Conservation (phyloP, 805 yeast species). For the Candida maltosa region DNA sequence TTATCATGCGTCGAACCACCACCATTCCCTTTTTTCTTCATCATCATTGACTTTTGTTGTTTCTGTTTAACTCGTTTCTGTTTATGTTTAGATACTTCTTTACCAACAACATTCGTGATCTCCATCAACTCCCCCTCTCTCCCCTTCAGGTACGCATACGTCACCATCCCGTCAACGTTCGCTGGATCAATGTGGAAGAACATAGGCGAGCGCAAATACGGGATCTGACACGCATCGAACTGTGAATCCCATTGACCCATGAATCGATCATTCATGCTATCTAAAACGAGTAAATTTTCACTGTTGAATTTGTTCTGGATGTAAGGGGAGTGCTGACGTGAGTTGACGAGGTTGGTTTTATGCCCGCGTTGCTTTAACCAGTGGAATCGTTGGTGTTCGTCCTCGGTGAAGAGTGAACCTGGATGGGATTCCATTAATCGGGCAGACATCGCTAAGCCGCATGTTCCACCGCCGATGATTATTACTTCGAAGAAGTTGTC, state of each 20-base stretch:
- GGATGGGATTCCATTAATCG: conserved; percentile 42
- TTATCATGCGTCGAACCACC: conserved; percentile 18
- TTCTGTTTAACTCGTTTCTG: conserved; percentile 23
- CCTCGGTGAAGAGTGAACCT: conserved; percentile 43
- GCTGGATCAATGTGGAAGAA: conserved; percentile 46
- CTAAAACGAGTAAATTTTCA: conserved; percentile 34
- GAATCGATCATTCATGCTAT: conserved; percentile 28
- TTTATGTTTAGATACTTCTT: conserved; percentile 42
- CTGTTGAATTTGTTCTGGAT: conserved; percentile 15
- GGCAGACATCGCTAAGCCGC: conserved; percentile 40
- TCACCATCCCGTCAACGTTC: conserved; percentile 41
- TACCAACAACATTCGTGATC: conserved; percentile 42
- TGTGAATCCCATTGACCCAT: conserved; percentile 45
- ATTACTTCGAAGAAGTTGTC: conserved; percentile 31
- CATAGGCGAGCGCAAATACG: conserved; percentile 44
- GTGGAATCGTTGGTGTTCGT: conserved; percentile 45
- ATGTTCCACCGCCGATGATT: conserved; percentile 47
- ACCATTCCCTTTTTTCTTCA: conserved; percentile 10
- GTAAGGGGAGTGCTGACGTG: conserved; percentile 10
- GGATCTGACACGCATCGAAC: conserved; percentile 39
- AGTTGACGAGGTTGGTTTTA: conserved; percentile 21
- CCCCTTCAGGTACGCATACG: conserved; percentile 29
- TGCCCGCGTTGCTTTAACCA: conserved; percentile 36
- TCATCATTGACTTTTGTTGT: too few relatives aligned
- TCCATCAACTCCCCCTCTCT: conserved; percentile 37